Evolutionary conservation across 163 green algal genomes (phyloP).

Genomic region (Chlorella variabilis): DNA sequence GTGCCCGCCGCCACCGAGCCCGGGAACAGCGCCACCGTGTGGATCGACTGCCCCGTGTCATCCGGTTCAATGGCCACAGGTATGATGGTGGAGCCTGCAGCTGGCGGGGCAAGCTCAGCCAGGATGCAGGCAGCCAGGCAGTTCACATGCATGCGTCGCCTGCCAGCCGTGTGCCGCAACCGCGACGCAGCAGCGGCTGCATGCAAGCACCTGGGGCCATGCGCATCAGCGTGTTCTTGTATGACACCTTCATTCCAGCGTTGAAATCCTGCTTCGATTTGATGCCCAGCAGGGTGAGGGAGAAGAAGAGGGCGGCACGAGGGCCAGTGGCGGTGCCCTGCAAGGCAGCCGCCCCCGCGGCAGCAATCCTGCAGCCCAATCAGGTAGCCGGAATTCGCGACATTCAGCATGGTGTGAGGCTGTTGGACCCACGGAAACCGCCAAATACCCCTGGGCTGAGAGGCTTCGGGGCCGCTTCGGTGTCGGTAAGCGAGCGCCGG

Average conservation of each 20-base stretch:
- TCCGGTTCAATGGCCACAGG: background rate
- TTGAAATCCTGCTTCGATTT: background rate
- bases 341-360: background rate
- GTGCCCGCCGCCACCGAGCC: background rate
- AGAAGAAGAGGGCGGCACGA: background rate
- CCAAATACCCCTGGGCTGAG: too few relatives aligned
- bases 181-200: too few relatives aligned
- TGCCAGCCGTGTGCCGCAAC: too few relatives aligned
- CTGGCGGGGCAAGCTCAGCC: too few relatives aligned
- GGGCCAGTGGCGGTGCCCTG: background rate
- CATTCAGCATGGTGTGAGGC: too few relatives aligned
- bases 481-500: too few relatives aligned
- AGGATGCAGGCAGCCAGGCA: too few relatives aligned
- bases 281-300: background rate
- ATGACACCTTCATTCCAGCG: background rate
- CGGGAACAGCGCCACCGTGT: constrained; percentile 10
- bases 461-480: too few relatives aligned
- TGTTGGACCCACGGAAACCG: too few relatives aligned
- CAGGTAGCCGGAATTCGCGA: too few relatives aligned
- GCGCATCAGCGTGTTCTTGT: constrained; percentile 5
- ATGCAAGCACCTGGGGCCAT: background rate
- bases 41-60: background rate
- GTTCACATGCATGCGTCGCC: too few relatives aligned
- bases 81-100: constrained; percentile 16
- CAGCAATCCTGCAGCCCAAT: background rate